A percentile compares a stretch with the other conserved stretches of the same genome.
Conservation (phyloP, 768 basidiomycete genomes). For the Dacryopinax primogenitus region DNA sequence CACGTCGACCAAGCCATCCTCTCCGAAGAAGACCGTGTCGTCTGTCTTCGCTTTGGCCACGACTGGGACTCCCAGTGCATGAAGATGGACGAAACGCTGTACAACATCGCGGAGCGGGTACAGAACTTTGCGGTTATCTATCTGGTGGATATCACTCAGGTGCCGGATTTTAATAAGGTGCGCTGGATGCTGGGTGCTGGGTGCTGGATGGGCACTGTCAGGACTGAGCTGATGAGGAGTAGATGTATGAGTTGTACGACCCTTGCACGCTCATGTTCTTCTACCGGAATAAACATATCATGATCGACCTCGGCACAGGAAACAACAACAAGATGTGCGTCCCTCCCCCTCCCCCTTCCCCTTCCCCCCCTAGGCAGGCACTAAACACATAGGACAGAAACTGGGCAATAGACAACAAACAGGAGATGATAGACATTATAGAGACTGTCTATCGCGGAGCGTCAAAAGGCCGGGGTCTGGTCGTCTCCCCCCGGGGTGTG, state of each 20-base stretch:
- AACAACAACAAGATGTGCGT: constrained; percentile 98
- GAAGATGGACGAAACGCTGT: constrained; percentile 97
- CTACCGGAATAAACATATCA: constrained; percentile 97
- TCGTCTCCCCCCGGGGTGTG: constrained; percentile 88
- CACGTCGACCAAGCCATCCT: constrained; percentile 99
- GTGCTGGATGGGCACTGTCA: background rate
- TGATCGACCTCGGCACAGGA: constrained; percentile 99
- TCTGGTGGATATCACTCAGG: constrained; percentile 85
- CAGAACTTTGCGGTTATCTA: constrained; percentile 99
- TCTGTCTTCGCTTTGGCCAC: constrained; percentile 88
- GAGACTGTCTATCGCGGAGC: constrained; percentile 98
- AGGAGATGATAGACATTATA: constrained; percentile 97
- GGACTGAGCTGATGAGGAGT: constrained; percentile 1
- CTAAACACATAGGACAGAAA: constrained; percentile 44
- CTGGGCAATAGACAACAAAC: constrained; percentile 98
- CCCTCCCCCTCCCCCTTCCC: background rate
- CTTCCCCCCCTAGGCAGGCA: background rate
- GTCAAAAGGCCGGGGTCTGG: constrained; percentile 92
- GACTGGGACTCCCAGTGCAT: constrained; percentile 92
- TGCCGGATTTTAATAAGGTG: constrained; percentile 98
- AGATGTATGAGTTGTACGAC: constrained; percentile 99
- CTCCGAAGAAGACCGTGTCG: constrained; percentile 91
- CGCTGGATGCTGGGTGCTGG: background rate
- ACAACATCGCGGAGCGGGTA: constrained; percentile 84
- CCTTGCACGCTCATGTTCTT: constrained; percentile 98